These are phyloP conservation scores for Coemansia sp. DNA, from an alignment of 192 early-diverging fungal species.

Conservation along the genomic window DNA sequence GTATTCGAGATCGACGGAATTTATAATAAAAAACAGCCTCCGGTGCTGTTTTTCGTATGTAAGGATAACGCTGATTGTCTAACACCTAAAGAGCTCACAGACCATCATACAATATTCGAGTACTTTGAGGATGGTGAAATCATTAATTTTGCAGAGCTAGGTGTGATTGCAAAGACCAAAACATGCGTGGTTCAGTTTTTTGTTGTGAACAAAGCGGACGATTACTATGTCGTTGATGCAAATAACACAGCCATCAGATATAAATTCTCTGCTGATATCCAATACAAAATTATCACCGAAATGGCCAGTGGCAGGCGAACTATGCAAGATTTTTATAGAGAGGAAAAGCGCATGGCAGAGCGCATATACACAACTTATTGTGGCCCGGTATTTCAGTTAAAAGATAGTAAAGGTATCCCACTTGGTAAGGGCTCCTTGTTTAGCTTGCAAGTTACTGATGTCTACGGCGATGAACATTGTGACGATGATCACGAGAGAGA, in stretches of 20 bases:
- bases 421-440: not conserved
- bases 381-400: not conserved
- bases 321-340: not conserved
- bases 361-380: not conserved
- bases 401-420: not conserved
- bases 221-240: not conserved
- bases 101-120: not conserved
- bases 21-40: not conserved
- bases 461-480: not conserved
- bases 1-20: no score
- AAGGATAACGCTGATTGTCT: not conserved
- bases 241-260: not conserved
- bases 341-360: not conserved
- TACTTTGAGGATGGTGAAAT: not conserved
- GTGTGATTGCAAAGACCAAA: not conserved
- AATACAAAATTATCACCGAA: not conserved
- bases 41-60: not conserved
- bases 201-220: not conserved
- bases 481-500: not conserved
- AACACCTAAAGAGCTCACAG: not conserved
- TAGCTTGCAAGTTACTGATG: not conserved
- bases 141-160: not conserved
- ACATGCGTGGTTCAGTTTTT: not conserved
- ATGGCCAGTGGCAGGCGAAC: not conserved
- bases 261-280: not conserved